Evolutionary conservation across 1,139 yeast species (phyloP).

Genomic region (Saccharomyces hybrid): DNA sequence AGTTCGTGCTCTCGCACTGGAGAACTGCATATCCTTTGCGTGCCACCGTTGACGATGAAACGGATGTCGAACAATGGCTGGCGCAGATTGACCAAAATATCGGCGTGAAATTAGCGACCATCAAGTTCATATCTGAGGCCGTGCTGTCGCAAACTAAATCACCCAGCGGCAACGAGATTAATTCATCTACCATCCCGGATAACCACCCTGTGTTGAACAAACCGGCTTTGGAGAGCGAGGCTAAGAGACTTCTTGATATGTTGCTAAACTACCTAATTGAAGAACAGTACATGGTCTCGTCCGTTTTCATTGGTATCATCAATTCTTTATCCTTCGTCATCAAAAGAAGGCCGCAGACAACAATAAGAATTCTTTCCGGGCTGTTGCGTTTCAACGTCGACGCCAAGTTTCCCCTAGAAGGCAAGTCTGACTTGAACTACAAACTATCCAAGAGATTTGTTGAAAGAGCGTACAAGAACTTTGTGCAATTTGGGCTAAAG

Average conservation of each 20-base stretch:
- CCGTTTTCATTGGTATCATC: slow-evolving; percentile 48
- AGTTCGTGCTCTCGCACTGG: slow-evolving; percentile 31
- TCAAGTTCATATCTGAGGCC: slow-evolving; percentile 65
- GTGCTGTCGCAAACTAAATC: slow-evolving; percentile 55
- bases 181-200: slow-evolving; percentile 54
- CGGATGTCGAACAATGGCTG: slow-evolving; percentile 35
- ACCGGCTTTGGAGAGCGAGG: slow-evolving; percentile 58
- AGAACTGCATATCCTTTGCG: slow-evolving; percentile 30
- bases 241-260: slow-evolving; percentile 59
- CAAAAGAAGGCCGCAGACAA: slow-evolving; percentile 50
- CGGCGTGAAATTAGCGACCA: slow-evolving; percentile 54
- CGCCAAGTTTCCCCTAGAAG: slow-evolving; percentile 35
- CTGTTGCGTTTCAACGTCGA: slow-evolving; percentile 38
- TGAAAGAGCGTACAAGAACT: slow-evolving; percentile 42
- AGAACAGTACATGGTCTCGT: slow-evolving; percentile 47
- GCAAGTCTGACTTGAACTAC: slow-evolving; percentile 33
- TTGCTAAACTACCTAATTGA: slow-evolving; percentile 49
- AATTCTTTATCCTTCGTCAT: slow-evolving; percentile 46
- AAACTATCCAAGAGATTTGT: slow-evolving; percentile 41
- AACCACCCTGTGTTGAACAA: slow-evolving; percentile 62
- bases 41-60: slow-evolving; percentile 34
- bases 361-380: slow-evolving; percentile 38
- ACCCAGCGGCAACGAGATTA: background rate
- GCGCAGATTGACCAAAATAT: slow-evolving; percentile 37
- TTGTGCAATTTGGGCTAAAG: slow-evolving; percentile 39